Percentiles rank a stretch among this genome's conserved stretches.
phyloP scores from a whole-genome alignment of 371 early-diverging fungal species.

The Spiromyces aspiralis region DNA sequence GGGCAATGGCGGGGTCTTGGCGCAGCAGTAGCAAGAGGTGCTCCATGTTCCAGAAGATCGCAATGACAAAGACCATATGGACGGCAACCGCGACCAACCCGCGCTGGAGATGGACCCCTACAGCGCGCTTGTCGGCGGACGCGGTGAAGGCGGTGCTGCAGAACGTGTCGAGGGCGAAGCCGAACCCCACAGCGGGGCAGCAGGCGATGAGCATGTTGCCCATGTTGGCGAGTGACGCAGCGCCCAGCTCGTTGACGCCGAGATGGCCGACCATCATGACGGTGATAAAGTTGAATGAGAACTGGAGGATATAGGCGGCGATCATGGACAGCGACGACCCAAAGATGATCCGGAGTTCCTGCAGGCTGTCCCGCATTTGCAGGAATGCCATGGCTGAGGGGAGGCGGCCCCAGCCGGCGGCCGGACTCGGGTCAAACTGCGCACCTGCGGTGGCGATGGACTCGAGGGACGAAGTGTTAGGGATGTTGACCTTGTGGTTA shows the following conservation, averaged over 20 bases:
- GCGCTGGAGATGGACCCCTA: constrained; percentile 70
- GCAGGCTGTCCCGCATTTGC: not conserved
- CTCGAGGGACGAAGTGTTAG: too few relatives aligned
- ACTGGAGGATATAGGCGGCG: constrained; percentile 42
- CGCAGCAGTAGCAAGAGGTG: not conserved
- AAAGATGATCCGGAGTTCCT: constrained; percentile 27
- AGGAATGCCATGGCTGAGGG: too few relatives aligned
- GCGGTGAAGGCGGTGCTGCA: constrained; percentile 72
- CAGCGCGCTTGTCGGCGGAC: constrained; percentile 41
- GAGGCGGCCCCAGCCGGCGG: too few relatives aligned
- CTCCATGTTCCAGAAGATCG: constrained; percentile 39
- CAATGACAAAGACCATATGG: constrained; percentile 52
- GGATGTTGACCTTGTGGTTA: too few relatives aligned
- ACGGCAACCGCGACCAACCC: constrained; percentile 52
- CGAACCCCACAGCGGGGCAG: constrained; percentile 54
- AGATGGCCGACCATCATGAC: constrained; percentile 43
- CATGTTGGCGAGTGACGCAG: constrained; percentile 58
- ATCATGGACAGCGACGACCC: constrained; percentile 39
- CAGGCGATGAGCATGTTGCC: constrained; percentile 63
- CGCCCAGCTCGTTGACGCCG: constrained; percentile 51
- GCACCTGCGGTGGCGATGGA: too few relatives aligned
- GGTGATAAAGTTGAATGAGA: constrained; percentile 40
- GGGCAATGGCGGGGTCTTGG: constrained; percentile 3
- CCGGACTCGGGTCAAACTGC: too few relatives aligned
- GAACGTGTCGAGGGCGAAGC: constrained; percentile 72